Conservation (phyloP, 1,284 basidiomycete species). For the Ganoderma multipileum region DNA sequence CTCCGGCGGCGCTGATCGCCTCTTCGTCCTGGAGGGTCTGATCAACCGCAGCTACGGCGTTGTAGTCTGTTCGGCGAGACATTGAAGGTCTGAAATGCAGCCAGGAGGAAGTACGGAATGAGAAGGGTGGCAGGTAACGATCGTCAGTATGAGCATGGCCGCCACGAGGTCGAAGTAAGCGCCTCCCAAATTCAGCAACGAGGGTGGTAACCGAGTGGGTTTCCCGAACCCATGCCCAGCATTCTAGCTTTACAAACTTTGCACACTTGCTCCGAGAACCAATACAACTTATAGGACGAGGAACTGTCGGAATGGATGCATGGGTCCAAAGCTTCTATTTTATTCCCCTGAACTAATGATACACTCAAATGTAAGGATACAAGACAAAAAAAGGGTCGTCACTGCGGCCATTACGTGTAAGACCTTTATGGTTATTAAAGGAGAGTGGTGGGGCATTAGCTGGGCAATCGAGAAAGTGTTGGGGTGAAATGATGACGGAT, state of each 20-base stretch:
- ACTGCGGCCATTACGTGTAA: background rate
- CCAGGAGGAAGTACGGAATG: conserved; percentile 15
- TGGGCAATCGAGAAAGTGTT: background rate
- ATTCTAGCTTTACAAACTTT: background rate
- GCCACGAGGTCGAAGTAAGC: conserved; percentile 38
- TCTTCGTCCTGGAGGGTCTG: conserved; percentile 39
- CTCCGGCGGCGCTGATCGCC: conserved; percentile 38
- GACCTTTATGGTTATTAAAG: background rate
- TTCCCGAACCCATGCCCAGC: background rate
- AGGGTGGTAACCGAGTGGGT: conserved; percentile 14
- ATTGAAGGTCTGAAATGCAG: conserved; percentile 24
- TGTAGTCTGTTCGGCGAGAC: conserved; percentile 37
- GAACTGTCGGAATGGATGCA: background rate
- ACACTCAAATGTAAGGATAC: conserved; percentile 3
- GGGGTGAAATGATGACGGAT: background rate
- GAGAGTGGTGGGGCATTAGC: background rate
- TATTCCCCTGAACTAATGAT: background rate
- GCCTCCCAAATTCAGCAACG: conserved; percentile 28
- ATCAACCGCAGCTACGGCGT: conserved; percentile 21
- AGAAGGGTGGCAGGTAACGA: conserved; percentile 25
- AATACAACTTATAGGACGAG: background rate
- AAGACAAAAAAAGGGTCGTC: background rate
- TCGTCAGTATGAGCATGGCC: conserved; percentile 34
- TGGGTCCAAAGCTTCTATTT: background rate
- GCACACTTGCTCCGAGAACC: background rate